These are phyloP conservation scores for Decorospora gaudefroyi DNA, from an alignment of 2,329 filamentous ascomycete species.

Conservation along the genomic window DNA sequence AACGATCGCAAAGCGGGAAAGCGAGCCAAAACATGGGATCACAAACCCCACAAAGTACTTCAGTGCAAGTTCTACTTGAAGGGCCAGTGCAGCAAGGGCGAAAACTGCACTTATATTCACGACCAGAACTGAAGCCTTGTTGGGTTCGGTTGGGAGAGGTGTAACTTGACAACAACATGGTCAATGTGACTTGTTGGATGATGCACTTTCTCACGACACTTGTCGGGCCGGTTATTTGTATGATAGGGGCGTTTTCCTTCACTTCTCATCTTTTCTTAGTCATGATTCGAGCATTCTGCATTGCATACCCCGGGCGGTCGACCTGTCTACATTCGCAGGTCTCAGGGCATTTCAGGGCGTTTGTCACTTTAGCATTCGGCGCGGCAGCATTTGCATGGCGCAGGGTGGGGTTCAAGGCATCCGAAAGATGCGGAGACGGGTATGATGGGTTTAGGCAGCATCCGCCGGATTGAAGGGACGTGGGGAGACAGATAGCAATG, in stretches of 20 bases:
- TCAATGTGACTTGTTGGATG: neutral
- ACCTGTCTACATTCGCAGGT: constrained; percentile 4
- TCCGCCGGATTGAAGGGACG: neutral
- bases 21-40: constrained; percentile 29
- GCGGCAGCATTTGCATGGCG: constrained; percentile 29
- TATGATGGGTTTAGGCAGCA: constrained; percentile 1
- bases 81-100: constrained; percentile 72
- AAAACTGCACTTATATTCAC: constrained; percentile 74
- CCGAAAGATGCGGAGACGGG: neutral
- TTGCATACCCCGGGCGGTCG: constrained; percentile 30
- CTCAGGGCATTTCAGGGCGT: constrained; percentile 29
- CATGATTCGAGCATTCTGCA: constrained; percentile 18
- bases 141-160: too few relatives aligned
- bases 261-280: constrained; percentile 10
- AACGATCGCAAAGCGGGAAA: constrained; percentile 59
- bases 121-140: constrained; percentile 47
- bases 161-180: constrained; percentile 12
- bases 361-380: constrained; percentile 16
- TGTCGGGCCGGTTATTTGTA: constrained; percentile 4
- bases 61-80: constrained; percentile 72
- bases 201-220: neutral
- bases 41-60: constrained; percentile 47
- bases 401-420: constrained; percentile 9
- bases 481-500: constrained; percentile 14
- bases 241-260: constrained; percentile 8